phyloP scores from a whole-genome alignment of 78 protist species.

The Cavenderia fasciculata region DNA sequence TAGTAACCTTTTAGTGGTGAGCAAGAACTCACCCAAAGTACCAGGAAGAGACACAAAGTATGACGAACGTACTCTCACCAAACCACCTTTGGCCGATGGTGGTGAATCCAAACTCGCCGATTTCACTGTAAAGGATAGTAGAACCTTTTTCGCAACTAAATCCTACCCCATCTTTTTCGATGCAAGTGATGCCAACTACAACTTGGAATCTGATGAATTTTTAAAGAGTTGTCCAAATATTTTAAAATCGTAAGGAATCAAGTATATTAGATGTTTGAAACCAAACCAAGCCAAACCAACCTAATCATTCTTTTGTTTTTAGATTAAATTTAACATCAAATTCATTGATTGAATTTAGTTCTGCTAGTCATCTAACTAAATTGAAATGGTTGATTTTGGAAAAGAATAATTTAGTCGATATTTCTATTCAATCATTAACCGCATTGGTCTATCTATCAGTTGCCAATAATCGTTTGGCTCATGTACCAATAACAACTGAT shows the following conservation, averaged over 20 bases:
- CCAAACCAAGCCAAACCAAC: not conserved
- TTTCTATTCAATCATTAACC: conserved; percentile 22
- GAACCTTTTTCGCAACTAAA: conserved; percentile 10
- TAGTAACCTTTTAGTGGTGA: too few species aligned
- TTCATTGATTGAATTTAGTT: conserved; percentile 50
- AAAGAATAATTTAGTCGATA: conserved; percentile 41
- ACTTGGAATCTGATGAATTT: conserved; percentile 47
- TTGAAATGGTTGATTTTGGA: conserved; percentile 32
- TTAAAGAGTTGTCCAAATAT: conserved; percentile 49
- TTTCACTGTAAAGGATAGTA: conserved; percentile 13
- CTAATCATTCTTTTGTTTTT: not conserved
- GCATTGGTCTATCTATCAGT: conserved; percentile 21
- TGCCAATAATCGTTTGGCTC: conserved; percentile 7
- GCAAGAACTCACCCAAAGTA: too few species aligned
- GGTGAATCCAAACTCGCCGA: conserved; percentile 19
- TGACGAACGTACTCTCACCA: not conserved
- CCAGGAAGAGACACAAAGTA: too few species aligned
- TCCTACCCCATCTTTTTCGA: conserved; percentile 46
- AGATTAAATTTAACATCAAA: conserved; percentile 72
- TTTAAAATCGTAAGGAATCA: conserved; percentile 20
- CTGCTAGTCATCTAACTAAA: conserved; percentile 35
- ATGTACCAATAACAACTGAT: not conserved
- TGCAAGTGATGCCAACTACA: conserved; percentile 17
- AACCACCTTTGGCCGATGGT: not conserved
- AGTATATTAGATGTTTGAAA: not conserved